These are phyloP conservation scores for Metschnikowia orientalis DNA, from an alignment of 805 yeast species.

Conservation along the genomic window DNA sequence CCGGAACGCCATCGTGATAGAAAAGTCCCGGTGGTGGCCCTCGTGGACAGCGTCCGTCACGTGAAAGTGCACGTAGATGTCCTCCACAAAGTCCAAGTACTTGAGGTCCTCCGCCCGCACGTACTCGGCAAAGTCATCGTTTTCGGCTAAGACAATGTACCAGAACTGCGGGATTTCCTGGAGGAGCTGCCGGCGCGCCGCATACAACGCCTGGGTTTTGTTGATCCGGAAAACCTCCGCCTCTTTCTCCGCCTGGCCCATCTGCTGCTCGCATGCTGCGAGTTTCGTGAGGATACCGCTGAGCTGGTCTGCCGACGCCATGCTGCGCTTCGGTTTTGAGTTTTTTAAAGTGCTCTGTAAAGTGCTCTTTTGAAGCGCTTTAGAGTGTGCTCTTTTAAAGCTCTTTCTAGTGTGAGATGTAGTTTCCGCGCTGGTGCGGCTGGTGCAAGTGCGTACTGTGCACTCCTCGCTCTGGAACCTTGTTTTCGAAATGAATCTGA, in stretches of 20 bases:
- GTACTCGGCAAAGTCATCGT: slow-evolving; percentile 80
- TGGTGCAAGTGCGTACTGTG: too few species aligned
- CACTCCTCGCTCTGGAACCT: too few species aligned
- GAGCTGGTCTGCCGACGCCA: slow-evolving; percentile 17
- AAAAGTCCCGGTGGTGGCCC: slow-evolving; percentile 50
- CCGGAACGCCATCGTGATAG: slow-evolving; percentile 53
- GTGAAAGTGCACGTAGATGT: slow-evolving; percentile 57
- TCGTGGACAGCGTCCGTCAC: slow-evolving; percentile 27
- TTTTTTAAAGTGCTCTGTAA: too few species aligned
- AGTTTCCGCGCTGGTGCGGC: too few species aligned
- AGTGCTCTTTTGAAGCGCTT: too few species aligned
- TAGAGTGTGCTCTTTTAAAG: too few species aligned
- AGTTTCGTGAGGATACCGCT: slow-evolving; percentile 36
- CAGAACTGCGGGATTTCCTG: slow-evolving; percentile 69
- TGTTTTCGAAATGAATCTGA: too few species aligned
- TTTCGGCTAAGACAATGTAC: slow-evolving; percentile 80
- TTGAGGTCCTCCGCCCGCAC: slow-evolving; percentile 72
- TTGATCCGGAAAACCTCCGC: slow-evolving; percentile 52
- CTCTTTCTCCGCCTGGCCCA: slow-evolving; percentile 56
- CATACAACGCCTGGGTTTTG: slow-evolving; percentile 54
- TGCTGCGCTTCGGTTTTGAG: not conserved
- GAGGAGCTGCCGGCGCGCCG: slow-evolving; percentile 50
- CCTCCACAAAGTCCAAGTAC: slow-evolving; percentile 61
- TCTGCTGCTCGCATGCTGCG: slow-evolving; percentile 54
- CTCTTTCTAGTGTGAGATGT: too few species aligned